A percentile compares a stretch with the other conserved stretches of the same genome.
Conservation (phyloP, 1,284 basidiomycete genomes). For the Melampsora abietis-canadensis region DNA sequence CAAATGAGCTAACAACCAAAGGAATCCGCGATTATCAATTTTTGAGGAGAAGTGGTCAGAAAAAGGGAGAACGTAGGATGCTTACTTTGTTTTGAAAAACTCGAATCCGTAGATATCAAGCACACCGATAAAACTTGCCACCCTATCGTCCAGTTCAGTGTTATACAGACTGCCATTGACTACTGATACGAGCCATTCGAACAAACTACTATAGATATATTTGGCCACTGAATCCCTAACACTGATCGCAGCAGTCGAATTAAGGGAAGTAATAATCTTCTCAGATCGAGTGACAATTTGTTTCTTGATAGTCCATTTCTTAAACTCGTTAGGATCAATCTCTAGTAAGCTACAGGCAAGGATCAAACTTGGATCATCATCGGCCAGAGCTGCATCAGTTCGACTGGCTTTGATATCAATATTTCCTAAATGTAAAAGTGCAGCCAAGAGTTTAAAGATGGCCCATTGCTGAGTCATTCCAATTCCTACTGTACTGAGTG, state of each 20-base stretch:
- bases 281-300: constrained; percentile 91
- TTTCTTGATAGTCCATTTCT: constrained; percentile 98
- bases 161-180: constrained; percentile 94
- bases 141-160: constrained; percentile 76
- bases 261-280: constrained; percentile 86
- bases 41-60: not conserved
- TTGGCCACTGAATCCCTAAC: constrained; percentile 96
- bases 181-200: constrained; percentile 96
- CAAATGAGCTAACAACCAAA: constrained; percentile 72
- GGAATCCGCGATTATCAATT: not conserved
- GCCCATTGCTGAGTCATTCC: constrained; percentile 97
- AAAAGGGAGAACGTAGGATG: not conserved
- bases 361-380: constrained; percentile 75
- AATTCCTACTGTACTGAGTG: constrained; percentile 93
- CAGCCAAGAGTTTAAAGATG: constrained; percentile 89
- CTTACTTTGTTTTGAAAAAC: constrained; percentile 51
- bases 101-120: constrained; percentile 66
- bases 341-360: constrained; percentile 85
- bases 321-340: constrained; percentile 81
- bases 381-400: constrained; percentile 78
- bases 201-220: constrained; percentile 96
- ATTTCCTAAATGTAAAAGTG: constrained; percentile 92
- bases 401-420: constrained; percentile 80
- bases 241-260: constrained; percentile 83
- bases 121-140: constrained; percentile 98